Evolutionary conservation across 371 early-diverging fungal species (phyloP).

Genomic region (Rhizopus arrhizus): DNA sequence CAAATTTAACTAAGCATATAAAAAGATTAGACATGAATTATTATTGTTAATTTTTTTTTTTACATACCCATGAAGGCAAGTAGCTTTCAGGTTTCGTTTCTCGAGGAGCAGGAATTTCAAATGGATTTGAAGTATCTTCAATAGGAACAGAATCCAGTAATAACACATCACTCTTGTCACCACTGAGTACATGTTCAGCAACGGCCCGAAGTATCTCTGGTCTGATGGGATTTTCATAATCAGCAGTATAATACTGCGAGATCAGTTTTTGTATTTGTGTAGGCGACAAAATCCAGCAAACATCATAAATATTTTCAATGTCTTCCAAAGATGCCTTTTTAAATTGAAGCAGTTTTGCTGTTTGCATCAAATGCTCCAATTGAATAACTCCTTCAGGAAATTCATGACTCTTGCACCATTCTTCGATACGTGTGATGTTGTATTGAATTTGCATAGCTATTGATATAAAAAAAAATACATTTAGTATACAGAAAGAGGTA

Average conservation of each 20-base stretch:
- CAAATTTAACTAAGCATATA: slow-evolving; percentile 25
- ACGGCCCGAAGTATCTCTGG: slow-evolving; percentile 91
- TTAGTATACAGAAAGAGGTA: not conserved
- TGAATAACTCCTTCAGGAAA: slow-evolving; percentile 91
- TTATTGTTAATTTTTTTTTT: no score
- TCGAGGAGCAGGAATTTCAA: slow-evolving; percentile 63
- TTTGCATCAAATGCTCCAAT: slow-evolving; percentile 90
- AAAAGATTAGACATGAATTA: no score
- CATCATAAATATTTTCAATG: slow-evolving; percentile 93
- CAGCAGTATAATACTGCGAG: slow-evolving; percentile 74
- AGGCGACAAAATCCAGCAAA: slow-evolving; percentile 92
- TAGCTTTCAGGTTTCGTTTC: slow-evolving; percentile 59
- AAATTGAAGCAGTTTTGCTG: slow-evolving; percentile 91
- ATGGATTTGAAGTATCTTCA: slow-evolving; percentile 68
- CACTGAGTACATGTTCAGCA: slow-evolving; percentile 80
- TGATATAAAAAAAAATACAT: not conserved
- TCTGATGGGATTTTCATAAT: slow-evolving; percentile 86
- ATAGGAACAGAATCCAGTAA: slow-evolving; percentile 84
- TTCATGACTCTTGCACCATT: slow-evolving; percentile 95
- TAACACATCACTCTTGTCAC: slow-evolving; percentile 88
- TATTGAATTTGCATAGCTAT: slow-evolving; percentile 94
- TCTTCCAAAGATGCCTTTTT: slow-evolving; percentile 91
- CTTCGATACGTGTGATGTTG: slow-evolving; percentile 93
- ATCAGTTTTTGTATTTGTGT: slow-evolving; percentile 95
- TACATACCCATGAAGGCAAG: slow-evolving; percentile 58